Percentiles rank a stretch among this genome's conserved stretches.
Evolutionary conservation across 129 eudicot species (phyloP).

Genomic region (Sambucus nigra): DNA sequence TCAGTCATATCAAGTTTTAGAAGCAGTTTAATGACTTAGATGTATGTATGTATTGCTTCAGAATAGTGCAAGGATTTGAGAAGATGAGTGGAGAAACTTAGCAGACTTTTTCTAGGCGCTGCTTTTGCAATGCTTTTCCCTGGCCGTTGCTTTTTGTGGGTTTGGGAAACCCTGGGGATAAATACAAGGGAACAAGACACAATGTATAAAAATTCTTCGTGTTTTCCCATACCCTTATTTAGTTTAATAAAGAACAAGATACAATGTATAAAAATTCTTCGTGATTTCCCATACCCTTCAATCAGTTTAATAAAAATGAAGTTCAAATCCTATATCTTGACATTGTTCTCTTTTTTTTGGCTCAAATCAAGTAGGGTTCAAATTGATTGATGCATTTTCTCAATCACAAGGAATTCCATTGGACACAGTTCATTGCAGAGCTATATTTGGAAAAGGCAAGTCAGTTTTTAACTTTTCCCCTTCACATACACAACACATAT

Average conservation of each 20-base stretch:
- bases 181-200: slow-evolving; percentile 76
- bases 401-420: slow-evolving; percentile 51
- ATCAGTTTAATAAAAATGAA: neutral
- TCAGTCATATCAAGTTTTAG: no score
- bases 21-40: no score
- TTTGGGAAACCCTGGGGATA: slow-evolving; percentile 82
- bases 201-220: no score
- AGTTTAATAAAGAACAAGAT: no score
- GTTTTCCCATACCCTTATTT: no score
- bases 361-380: slow-evolving; percentile 52
- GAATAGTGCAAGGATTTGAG: slow-evolving; percentile 6
- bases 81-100: slow-evolving; percentile 28
- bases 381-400: slow-evolving; percentile 76
- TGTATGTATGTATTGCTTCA: slow-evolving; percentile 7
- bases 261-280: no score
- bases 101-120: slow-evolving; percentile 23
- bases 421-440: slow-evolving; percentile 69
- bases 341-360: slow-evolving; percentile 2
- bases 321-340: neutral
- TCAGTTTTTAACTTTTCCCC: slow-evolving; percentile 9
- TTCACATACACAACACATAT: no score
- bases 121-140: slow-evolving; percentile 37
- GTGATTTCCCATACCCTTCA: neutral
- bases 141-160: slow-evolving; percentile 87
- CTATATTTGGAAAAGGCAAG: slow-evolving; percentile 76